phyloP scores from a whole-genome alignment of 2,329 filamentous ascomycete genomes.

The Tympanopsis confertula region DNA sequence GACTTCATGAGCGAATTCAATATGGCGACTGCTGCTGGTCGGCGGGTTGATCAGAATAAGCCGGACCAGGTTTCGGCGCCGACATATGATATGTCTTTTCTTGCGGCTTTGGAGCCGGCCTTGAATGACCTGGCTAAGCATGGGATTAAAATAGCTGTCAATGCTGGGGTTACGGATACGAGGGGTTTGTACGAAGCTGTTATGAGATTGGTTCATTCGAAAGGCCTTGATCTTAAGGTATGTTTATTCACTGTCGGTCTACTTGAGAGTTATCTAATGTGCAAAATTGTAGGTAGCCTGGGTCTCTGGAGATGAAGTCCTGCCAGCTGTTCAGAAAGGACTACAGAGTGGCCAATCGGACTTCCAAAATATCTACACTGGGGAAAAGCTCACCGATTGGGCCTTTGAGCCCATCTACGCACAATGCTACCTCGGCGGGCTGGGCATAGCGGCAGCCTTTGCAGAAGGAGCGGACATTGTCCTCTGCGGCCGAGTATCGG shows the following conservation, averaged over 20 bases:
- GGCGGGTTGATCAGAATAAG: slow-evolving; percentile 22
- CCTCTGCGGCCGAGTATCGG: slow-evolving; percentile 33
- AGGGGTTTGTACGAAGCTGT: slow-evolving; percentile 24
- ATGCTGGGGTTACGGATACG: slow-evolving; percentile 28
- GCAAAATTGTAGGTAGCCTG: slow-evolving; percentile 24
- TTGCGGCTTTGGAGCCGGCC: slow-evolving; percentile 30
- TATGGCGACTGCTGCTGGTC: slow-evolving; percentile 28
- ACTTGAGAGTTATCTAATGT: slow-evolving; percentile 4
- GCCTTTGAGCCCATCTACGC: background rate
- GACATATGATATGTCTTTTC: slow-evolving; percentile 36
- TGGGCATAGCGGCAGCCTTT: slow-evolving; percentile 31
- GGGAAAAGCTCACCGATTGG: slow-evolving; percentile 18
- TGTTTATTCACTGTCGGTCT: background rate
- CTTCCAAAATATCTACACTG: slow-evolving; percentile 12
- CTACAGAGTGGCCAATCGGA: slow-evolving; percentile 16
- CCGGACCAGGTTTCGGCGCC: slow-evolving; percentile 6
- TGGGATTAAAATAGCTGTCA: slow-evolving; percentile 28
- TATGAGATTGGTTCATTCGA: slow-evolving; percentile 3
- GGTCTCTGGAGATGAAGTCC: slow-evolving; percentile 31
- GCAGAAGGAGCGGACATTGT: slow-evolving; percentile 30
- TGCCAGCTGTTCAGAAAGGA: slow-evolving; percentile 16
- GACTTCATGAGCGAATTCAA: slow-evolving; percentile 33
- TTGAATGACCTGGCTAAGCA: slow-evolving; percentile 23
- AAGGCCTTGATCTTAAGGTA: background rate
- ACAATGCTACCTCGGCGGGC: slow-evolving; percentile 31